Base-by-base conservation (phyloP, 2,329 filamentous ascomycete species). In the Fusarium sp. region DNA sequence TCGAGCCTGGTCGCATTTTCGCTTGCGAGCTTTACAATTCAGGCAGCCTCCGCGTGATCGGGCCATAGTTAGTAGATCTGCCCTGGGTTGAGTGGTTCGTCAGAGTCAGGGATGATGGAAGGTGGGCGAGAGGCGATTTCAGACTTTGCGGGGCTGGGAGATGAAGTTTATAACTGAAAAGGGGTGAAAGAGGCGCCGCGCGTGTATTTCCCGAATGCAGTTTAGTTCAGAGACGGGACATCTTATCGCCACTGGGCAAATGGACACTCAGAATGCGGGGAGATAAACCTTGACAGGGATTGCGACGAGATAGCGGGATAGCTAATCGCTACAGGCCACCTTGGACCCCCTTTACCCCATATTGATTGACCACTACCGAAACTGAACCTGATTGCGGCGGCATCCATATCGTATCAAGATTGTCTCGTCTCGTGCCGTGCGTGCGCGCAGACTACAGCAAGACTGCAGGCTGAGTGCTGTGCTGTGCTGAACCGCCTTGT, bases 171-270 rank as follows among this genome's bases (percentile, higher is more conserved):
- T 74, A 74, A 58, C 57, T 63, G 54, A 66, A 74, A 71, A 55
- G 49, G 72, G 72, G 60, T 70, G 70, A 74, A 74, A 56, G 54
- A 73, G 54, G 68, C 72, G 70, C 52, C 55, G 72, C 72, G 72
- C 72, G 52, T 65, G 23, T n/a, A 70, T 31, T 29, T 49, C 6
- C 72, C 52, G 8, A 42, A 61, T 31, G 3, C 0, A 24, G 68
- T 12, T 35, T 66, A 64, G 71, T 20, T 18, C 38, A 4, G 8
- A 3, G 18, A 8, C 38, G 23, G 16, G 10, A 35, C 13, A 41
- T 42, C 28, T 65, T 63, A 44, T 53, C 44, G 20, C 57, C 31
- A 35, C 29, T 6, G 12, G 28, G 12, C 8, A 5, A 26, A 26
- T 16, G 21, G 3, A 0, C n/a, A n/a, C n/a, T n/a, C 1, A 39